Evolutionary conservation across 192 early-diverging fungal genomes (phyloP).

Genomic region (Backusella liffmaniae): DNA sequence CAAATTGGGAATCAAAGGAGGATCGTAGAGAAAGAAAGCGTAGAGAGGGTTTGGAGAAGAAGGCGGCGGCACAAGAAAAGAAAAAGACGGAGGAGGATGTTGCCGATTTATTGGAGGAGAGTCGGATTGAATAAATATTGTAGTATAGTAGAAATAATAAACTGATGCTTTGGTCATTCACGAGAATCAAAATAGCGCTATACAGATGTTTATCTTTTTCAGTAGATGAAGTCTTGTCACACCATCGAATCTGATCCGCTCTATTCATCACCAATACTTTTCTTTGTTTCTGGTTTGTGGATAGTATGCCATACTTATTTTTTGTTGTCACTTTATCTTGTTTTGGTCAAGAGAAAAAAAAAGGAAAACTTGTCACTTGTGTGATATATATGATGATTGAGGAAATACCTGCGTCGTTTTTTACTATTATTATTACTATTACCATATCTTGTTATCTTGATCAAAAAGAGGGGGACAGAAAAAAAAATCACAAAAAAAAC

Average conservation of each 20-base stretch:
- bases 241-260: too few relatives aligned
- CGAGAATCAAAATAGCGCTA: too few relatives aligned
- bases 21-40: slow-evolving; percentile 42
- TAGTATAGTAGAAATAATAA: not conserved
- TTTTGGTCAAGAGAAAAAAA: not conserved
- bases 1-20: slow-evolving; percentile 40
- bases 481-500: too few relatives aligned
- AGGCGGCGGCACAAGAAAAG: slow-evolving; percentile 7
- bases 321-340: too few relatives aligned
- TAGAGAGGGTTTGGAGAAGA: slow-evolving; percentile 39
- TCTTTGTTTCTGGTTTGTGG: too few relatives aligned
- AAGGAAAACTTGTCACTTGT: not conserved
- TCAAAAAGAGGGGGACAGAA: not conserved
- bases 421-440: not conserved
- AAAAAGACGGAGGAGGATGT: not conserved
- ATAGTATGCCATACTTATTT: too few relatives aligned
- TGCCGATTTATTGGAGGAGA: not conserved
- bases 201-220: too few relatives aligned
- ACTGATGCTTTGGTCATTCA: too few relatives aligned
- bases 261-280: too few relatives aligned
- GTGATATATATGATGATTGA: not conserved
- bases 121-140: not conserved
- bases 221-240: too few relatives aligned
- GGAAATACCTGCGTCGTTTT: not conserved
- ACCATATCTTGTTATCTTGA: not conserved